phyloP scores from a whole-genome alignment of 352 stramenopile genomes.

The Albugo laibachii region DNA sequence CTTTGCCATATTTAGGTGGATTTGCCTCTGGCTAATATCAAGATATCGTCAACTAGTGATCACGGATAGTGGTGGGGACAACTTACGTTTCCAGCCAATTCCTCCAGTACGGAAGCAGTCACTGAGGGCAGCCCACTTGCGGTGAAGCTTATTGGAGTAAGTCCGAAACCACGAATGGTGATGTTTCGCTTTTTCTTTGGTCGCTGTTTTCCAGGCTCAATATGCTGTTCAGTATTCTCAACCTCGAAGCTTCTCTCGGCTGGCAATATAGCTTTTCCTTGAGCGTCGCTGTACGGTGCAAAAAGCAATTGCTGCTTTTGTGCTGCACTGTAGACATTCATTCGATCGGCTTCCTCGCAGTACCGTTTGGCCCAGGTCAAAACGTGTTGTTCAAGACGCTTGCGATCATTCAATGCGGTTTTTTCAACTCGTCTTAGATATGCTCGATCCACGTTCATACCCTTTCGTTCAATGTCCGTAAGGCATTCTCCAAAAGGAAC shows the following conservation, averaged over 20 bases:
- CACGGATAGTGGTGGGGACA: neutral
- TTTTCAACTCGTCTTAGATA: conserved; percentile 87
- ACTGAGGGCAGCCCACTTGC: conserved; percentile 81
- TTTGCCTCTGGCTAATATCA: conserved; percentile 41
- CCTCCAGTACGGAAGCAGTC: conserved; percentile 85
- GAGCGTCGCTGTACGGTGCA: conserved; percentile 60
- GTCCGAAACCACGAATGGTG: conserved; percentile 76
- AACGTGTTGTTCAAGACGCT: conserved; percentile 65
- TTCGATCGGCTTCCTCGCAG: conserved; percentile 83
- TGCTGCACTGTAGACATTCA: conserved; percentile 87
- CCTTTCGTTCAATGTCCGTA: conserved; percentile 95
- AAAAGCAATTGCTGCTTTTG: conserved; percentile 97
- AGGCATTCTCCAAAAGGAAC: conserved; percentile 95
- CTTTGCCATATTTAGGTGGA: conserved; percentile 46
- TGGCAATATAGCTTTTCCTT: conserved; percentile 54
- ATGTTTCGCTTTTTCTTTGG: conserved; percentile 69
- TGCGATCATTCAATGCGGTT: conserved; percentile 79
- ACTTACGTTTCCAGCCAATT: conserved; percentile 79
- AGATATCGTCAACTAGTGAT: neutral
- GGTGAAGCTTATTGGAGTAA: conserved; percentile 86
- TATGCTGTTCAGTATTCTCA: conserved; percentile 51
- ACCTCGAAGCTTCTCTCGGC: conserved; percentile 58
- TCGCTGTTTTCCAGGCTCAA: conserved; percentile 46
- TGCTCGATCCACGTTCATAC: conserved; percentile 75
- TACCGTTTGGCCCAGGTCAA: conserved; percentile 84